Base-by-base conservation (phyloP, 1,284 basidiomycete genomes). In the Golubevia pallescens region DNA sequence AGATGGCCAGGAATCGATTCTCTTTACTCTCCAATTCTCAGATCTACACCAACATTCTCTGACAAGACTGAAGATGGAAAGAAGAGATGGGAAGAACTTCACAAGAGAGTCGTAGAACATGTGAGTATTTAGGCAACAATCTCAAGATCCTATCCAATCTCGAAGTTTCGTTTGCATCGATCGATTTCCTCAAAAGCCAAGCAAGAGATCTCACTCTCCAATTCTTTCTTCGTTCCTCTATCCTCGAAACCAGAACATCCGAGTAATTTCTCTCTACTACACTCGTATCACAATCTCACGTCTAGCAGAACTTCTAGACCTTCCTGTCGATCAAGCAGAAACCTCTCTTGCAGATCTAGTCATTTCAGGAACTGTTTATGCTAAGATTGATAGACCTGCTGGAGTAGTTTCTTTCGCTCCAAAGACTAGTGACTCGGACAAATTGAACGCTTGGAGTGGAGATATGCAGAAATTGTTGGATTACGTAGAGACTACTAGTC, bases 1-100 rank as follows among this genome's bases (percentile, higher is more conserved):
- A 89, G 96, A 69, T 99, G 97, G 97, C 94, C 96, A 0, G 94
- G 94, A n/a, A 95, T 99, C 61, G 92, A 95, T 84, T 87, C 88
- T 4, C 89, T 98, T 16, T 99, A 98, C 84, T 95, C 94, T 28
- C 90, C 91, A 5, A 92, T 92, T 74, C 87, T 99, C 60, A 90
- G 90, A 60, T 89, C 90, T 78, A 94, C 93, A 0, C 89, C 91
- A 3, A 92, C 97, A 2, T 99, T 99, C 84, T 89, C 89, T 13
- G 77, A 78, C 51, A 71, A 77, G 32, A 70, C 78, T 42, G 76
- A 81, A 62, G 78, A 81, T 13, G 89, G 89, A 2, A 90, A 93
- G 64, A 91, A 93, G 74, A 90, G 93, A 68, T 99, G 95, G 95
- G 93, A 97, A 81, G 93, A 96, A 78, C 89, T 99, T 48, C 97